Conservation (phyloP, 352 stramenopile genomes). For the Pythium angustatum region DNA sequence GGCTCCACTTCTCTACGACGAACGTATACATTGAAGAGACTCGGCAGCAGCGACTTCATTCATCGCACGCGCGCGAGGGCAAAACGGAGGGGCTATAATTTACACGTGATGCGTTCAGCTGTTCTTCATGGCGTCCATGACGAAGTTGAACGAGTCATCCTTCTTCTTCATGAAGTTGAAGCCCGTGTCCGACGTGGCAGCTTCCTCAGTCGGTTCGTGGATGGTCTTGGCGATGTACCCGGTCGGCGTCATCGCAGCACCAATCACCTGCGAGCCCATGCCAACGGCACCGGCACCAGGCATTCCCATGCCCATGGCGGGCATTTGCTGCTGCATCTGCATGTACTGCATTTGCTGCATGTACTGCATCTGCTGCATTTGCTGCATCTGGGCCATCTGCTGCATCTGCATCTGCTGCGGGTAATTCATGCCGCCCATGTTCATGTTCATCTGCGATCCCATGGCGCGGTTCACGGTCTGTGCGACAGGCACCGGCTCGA, state of each 20-base stretch:
- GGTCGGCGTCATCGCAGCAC: conserved; percentile 79
- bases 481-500: conserved; percentile 50
- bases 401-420: conserved; percentile 75
- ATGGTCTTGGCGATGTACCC: conserved; percentile 90
- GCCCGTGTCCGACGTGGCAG: conserved; percentile 57
- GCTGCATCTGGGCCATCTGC: conserved; percentile 55
- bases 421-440: conserved; percentile 73
- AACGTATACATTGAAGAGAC: conserved; percentile 20
- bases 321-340: conserved; percentile 69
- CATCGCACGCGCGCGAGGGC: conserved; percentile 23
- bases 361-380: conserved; percentile 72
- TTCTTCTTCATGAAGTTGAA: conserved; percentile 89
- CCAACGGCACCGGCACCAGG: conserved; percentile 30
- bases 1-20: conserved; percentile 26
- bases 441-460: conserved; percentile 28
- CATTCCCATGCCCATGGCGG: conserved; percentile 38
- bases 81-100: conserved; percentile 46
- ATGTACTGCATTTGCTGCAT: conserved; percentile 76
- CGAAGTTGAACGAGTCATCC: conserved; percentile 89
- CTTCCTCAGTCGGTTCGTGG: conserved; percentile 74
- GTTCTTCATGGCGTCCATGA: conserved; percentile 90
- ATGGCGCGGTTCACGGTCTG: conserved; percentile 39
- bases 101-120: conserved; percentile 55
- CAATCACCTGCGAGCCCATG: conserved; percentile 64
- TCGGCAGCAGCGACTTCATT: conserved; percentile 18